Base-by-base conservation (phyloP, 2,329 filamentous ascomycete species). In the Neonectria faginata region DNA sequence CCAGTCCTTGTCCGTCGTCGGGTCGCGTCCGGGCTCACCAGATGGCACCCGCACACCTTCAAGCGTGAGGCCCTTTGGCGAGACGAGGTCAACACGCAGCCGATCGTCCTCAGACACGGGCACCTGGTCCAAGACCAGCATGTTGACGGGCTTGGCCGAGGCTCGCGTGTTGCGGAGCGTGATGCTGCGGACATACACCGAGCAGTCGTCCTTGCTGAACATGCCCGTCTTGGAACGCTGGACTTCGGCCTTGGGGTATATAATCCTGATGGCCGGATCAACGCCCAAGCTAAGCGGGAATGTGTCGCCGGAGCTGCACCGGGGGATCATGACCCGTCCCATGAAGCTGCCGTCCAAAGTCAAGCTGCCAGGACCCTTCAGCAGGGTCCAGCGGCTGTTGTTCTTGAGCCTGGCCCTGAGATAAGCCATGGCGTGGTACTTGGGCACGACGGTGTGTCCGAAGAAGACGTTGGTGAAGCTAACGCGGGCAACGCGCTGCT, bases 261-360 rank as follows among this genome's bases (percentile, higher is more conserved):
- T 76, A 25, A 90, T 82, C 55, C 74, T 75, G 70, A 91, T 83
- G 5, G 82, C 81, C 3, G 87, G 87, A 72, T 90, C 88, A 5
- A 89, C 79, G n/a, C 88, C 88, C 0, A 91, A 79, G 52, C 80
- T 80, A 1, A 91, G 78, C 22, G 76, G 79, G 73, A 91, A 85
- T 1, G 73, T 69, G 56, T 87, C 85, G 41, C 86, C 86, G 0
- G 86, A 78, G 50, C 82, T 84, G 73, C 87, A 88, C 31, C 84
- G 83, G 2, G 87, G 86, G 36, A 90, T 78, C 0, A 73, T 79
- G 2, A 84, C 83, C 60, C 85, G 85, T 3, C 88, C 88, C 59
- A 91, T 79, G 76, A 90, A 91, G 9, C 82, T 82, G 3, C 87
- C 86, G 72, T 91, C 89, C n/a, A 91, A 83, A 0, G 86, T 89